Conservation (phyloP, 768 basidiomycete species). For the Omphalotus guepiniiformis region DNA sequence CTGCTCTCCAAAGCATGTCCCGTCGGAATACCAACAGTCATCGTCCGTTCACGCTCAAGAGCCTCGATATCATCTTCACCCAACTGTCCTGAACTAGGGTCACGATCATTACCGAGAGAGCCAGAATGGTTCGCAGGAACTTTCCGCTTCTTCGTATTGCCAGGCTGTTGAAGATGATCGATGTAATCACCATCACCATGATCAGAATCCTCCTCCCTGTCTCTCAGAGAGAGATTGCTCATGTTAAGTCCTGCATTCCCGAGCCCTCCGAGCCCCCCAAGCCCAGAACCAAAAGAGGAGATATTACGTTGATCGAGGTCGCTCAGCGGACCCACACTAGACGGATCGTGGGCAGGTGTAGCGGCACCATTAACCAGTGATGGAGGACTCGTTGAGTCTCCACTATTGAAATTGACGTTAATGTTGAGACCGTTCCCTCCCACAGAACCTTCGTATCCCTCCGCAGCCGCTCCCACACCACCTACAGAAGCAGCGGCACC, state of each 20-base stretch:
- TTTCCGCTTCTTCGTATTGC: conserved; percentile 87
- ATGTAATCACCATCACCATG: conserved; percentile 57
- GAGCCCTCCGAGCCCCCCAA: conserved; percentile 17
- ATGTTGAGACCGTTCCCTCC: neutral
- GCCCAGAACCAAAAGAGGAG: neutral
- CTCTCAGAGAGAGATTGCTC: neutral
- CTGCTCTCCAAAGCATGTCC: neutral
- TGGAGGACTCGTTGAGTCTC: no score
- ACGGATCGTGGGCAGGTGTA: neutral
- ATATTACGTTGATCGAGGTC: neutral
- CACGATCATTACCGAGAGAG: conserved; percentile 46
- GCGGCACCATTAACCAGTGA: no score
- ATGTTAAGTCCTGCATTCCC: conserved; percentile 8
- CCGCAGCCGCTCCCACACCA: neutral
- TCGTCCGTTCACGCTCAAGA: conserved; percentile 16
- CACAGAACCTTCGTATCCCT: neutral
- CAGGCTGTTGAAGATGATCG: conserved; percentile 70
- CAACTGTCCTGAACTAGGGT: conserved; percentile 19
- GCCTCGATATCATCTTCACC: conserved; percentile 22
- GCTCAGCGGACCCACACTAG: neutral
- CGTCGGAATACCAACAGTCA: conserved; percentile 1
- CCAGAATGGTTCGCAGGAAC: conserved; percentile 67
- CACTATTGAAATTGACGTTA: neutral
- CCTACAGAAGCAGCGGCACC: conserved; percentile 17
- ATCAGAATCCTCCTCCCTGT: conserved; percentile 39